These are phyloP conservation scores for Saccharomycopsis amapae DNA, from an alignment of 805 yeast genomes.

Conservation along the genomic window DNA sequence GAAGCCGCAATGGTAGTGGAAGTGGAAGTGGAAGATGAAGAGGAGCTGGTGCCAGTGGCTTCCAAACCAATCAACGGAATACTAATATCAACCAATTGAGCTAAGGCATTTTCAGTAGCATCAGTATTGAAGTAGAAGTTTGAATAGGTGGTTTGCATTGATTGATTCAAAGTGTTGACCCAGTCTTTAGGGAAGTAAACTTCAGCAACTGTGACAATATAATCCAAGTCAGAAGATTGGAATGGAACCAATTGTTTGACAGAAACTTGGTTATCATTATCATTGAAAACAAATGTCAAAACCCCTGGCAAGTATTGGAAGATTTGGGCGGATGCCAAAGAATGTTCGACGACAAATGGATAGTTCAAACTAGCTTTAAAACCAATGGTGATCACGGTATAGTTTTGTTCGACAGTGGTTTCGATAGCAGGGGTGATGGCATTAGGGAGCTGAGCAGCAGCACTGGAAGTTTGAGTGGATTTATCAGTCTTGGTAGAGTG, in stretches of 20 bases:
- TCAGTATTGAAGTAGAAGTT: slow-evolving; percentile 53
- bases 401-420: slow-evolving; percentile 39
- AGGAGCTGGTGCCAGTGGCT: not conserved
- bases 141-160: slow-evolving; percentile 36
- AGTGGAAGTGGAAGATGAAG: slow-evolving; percentile 26
- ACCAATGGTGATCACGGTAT: slow-evolving; percentile 62
- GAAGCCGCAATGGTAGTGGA: slow-evolving; percentile 24
- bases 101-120: slow-evolving; percentile 48
- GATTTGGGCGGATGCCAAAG: slow-evolving; percentile 76
- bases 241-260: slow-evolving; percentile 74
- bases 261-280: slow-evolving; percentile 36
- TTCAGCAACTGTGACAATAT: slow-evolving; percentile 82
- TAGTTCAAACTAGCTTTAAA: slow-evolving; percentile 76
- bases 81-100: slow-evolving; percentile 63
- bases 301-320: slow-evolving; percentile 79
- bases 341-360: slow-evolving; percentile 68
- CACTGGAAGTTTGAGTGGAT: slow-evolving; percentile 20
- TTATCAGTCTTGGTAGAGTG: slow-evolving; percentile 16
- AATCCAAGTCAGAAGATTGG: slow-evolving; percentile 45
- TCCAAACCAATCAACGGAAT: slow-evolving; percentile 49
- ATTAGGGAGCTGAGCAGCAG: slow-evolving; percentile 51
- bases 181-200: slow-evolving; percentile 64
- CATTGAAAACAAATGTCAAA: slow-evolving; percentile 53
- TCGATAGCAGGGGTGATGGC: slow-evolving; percentile 60
- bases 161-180: slow-evolving; percentile 30